phyloP scores from a whole-genome alignment of 345 rosid genomes.

The Aquilaria yunnanensis region DNA sequence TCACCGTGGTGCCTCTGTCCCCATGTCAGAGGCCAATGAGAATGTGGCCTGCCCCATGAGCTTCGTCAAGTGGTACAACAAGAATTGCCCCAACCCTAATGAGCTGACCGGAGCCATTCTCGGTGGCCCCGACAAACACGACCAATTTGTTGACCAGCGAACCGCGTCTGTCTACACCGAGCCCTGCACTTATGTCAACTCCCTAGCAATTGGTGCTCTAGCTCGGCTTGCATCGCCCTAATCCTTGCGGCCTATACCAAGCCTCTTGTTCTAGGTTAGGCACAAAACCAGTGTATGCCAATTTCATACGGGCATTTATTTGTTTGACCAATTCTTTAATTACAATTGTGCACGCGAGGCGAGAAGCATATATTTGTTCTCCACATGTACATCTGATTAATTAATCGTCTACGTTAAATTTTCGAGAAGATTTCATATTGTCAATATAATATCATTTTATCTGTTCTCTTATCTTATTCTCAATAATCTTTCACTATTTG shows the following conservation, averaged over 20 bases:
- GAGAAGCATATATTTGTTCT: too few species aligned
- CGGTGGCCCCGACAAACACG: conserved; percentile 82
- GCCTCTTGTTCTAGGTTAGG: too few species aligned
- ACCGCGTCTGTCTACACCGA: conserved; percentile 55
- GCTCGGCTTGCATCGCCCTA: conserved; percentile 47
- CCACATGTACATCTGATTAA: too few species aligned
- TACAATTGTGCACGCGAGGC: too few species aligned
- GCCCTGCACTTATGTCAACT: conserved; percentile 82
- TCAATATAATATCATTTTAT: too few species aligned
- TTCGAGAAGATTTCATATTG: too few species aligned
- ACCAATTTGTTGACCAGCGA: conserved; percentile 52
- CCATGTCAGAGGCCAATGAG: conserved; percentile 10
- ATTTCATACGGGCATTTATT: background rate
- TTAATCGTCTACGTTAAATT: too few species aligned
- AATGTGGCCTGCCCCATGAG: conserved; percentile 47
- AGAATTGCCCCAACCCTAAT: conserved; percentile 49
- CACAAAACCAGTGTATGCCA: background rate
- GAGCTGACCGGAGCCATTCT: conserved; percentile 74
- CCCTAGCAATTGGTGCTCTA: conserved; percentile 52
- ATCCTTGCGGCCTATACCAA: background rate
- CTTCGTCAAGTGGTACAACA: conserved; percentile 42
- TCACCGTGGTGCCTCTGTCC: conserved; percentile 78
- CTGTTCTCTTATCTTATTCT: too few species aligned
- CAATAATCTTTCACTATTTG: too few species aligned
- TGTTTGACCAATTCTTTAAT: too few species aligned